phyloP scores from a whole-genome alignment of 164 flowering plant species.

The Tetracentron sinense region DNA sequence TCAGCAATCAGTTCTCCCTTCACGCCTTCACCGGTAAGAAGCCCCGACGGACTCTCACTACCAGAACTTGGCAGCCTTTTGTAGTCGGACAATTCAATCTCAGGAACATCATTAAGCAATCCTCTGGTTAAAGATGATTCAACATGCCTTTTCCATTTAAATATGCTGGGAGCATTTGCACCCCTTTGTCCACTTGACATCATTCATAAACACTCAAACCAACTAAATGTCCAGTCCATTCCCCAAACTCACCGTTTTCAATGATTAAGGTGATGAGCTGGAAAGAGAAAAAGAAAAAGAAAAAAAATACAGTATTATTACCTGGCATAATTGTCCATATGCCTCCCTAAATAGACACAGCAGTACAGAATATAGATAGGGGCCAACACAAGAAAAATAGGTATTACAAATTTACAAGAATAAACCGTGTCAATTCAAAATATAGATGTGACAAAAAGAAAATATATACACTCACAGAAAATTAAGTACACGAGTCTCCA shows the following conservation, averaged over 20 bases:
- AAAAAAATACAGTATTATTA: neutral
- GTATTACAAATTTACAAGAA: no score
- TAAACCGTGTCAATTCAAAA: no score
- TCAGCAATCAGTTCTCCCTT: slow-evolving; percentile 79
- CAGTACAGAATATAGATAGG: no score
- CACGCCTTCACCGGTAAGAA: slow-evolving; percentile 80
- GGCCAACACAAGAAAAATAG: no score
- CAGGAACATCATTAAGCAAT: slow-evolving; percentile 65
- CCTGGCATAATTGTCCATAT: no score
- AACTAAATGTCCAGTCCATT: slow-evolving; percentile 56
- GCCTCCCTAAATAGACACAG: no score
- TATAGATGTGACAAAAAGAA: no score
- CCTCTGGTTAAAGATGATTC: slow-evolving; percentile 55
- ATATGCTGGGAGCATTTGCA: slow-evolving; percentile 40
- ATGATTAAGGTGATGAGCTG: slow-evolving; percentile 9
- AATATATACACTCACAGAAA: no score
- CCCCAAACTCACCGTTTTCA: slow-evolving; percentile 26
- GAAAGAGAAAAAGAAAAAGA: neutral
- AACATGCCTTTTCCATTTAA: slow-evolving; percentile 54
- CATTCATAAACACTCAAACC: slow-evolving; percentile 45
- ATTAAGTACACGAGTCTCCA: no score
- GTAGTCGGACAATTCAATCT: slow-evolving; percentile 85
- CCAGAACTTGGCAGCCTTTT: slow-evolving; percentile 69
- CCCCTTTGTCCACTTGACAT: slow-evolving; percentile 68
- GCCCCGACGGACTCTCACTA: slow-evolving; percentile 97